These are phyloP conservation scores for Scheffersomyces segobiensis DNA, from an alignment of 1,139 yeast genomes.

Conservation along the genomic window DNA sequence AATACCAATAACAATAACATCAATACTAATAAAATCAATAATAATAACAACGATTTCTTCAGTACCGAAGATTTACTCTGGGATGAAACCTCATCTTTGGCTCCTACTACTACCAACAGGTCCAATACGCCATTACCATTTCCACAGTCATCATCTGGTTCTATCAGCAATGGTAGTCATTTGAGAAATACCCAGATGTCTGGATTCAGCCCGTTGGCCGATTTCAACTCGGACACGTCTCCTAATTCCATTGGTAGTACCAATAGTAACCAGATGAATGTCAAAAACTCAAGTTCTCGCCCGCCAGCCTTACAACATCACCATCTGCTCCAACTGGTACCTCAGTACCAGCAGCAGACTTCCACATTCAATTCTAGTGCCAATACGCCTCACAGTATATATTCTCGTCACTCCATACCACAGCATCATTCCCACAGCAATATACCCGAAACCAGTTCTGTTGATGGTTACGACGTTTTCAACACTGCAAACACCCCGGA, in stretches of 20 bases:
- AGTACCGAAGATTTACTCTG: background rate
- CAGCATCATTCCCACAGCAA: constrained; percentile 1
- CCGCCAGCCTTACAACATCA: background rate
- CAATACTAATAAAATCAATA: constrained; percentile 7
- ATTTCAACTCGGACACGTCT: constrained; percentile 25
- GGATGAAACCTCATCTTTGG: background rate
- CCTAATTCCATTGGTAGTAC: constrained; percentile 22
- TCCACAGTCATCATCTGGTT: constrained; percentile 13
- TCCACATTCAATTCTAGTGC: constrained; percentile 1
- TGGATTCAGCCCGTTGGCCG: constrained; percentile 27
- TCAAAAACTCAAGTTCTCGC: background rate
- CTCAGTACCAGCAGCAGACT: constrained; percentile 2
- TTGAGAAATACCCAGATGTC: constrained; percentile 3
- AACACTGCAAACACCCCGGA: constrained; percentile 30
- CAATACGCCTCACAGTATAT: constrained; percentile 9
- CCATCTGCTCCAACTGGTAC: constrained; percentile 1
- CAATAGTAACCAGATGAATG: constrained; percentile 1
- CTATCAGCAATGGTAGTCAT: constrained; percentile 2
- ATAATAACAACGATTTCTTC: background rate
- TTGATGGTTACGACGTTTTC: constrained; percentile 11
- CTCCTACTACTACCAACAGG: background rate
- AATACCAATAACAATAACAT: constrained; percentile 4
- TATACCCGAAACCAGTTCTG: constrained; percentile 7
- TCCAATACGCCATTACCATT: constrained; percentile 11
- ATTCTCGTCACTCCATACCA: constrained; percentile 4